These are phyloP conservation scores for Didymella keratinophila DNA, from an alignment of 2,329 filamentous ascomycete genomes.

Conservation along the genomic window DNA sequence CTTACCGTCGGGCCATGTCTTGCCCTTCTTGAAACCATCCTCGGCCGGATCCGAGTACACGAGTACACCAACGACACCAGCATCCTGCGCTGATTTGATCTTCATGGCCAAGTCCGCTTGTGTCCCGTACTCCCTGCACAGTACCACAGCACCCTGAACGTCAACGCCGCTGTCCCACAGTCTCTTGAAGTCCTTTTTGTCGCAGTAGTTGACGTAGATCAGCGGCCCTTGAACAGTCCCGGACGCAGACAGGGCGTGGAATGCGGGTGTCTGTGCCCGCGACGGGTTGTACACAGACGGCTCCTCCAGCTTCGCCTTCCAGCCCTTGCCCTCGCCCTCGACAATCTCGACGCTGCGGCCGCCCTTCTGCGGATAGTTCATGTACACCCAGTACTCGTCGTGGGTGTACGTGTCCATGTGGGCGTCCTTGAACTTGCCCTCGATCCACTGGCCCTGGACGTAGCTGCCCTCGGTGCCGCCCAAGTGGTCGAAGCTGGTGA, in stretches of 20 bases:
- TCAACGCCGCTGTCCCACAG: conserved; percentile 76
- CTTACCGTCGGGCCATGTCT: conserved; percentile 76
- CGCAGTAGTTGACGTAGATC: conserved; percentile 92
- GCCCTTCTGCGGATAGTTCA: conserved; percentile 82
- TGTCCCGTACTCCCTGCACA: conserved; percentile 81
- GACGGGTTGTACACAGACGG: conserved; percentile 70
- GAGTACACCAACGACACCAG: conserved; percentile 85
- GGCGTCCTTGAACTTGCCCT: conserved; percentile 75
- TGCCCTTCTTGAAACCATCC: conserved; percentile 78
- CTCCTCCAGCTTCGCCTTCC: conserved; percentile 87
- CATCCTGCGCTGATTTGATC: conserved; percentile 86
- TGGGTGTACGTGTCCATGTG: conserved; percentile 77
- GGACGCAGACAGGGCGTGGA: conserved; percentile 87
- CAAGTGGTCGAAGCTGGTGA: conserved; percentile 86
- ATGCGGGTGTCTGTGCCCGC: conserved; percentile 72
- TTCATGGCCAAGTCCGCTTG: conserved; percentile 79
- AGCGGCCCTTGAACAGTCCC: conserved; percentile 87
- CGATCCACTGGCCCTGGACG: conserved; percentile 82
- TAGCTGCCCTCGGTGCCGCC: conserved; percentile 95
- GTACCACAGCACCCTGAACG: conserved; percentile 79
- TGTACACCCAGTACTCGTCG: conserved; percentile 82
- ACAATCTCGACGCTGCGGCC: conserved; percentile 85
- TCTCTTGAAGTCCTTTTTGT: conserved; percentile 79
- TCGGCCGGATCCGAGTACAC: conserved; percentile 92
- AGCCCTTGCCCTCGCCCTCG: conserved; percentile 70